These are phyloP conservation scores for Gelatoporia subvermispora DNA, from an alignment of 768 basidiomycete species.

Conservation along the genomic window DNA sequence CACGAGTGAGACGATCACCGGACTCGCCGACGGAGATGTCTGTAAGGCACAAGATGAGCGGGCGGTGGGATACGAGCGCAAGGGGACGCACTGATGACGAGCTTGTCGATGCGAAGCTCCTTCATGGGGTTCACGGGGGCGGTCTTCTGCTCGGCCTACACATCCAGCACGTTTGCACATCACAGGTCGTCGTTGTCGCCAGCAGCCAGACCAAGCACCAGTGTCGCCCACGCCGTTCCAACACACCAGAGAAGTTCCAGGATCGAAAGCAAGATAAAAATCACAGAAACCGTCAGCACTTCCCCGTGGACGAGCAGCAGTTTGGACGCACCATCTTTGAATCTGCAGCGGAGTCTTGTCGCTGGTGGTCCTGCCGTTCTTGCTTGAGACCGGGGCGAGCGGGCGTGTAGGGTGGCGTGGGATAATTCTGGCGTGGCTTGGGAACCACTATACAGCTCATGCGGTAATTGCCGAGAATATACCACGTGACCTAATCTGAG, in stretches of 20 bases:
- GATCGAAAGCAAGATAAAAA: not conserved
- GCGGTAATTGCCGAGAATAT: not conserved
- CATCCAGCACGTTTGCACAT: constrained; percentile 2
- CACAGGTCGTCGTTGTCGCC: not conserved
- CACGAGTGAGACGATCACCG: constrained; percentile 97
- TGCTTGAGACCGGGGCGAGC: not conserved
- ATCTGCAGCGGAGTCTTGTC: constrained; percentile 14
- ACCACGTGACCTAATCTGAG: not conserved
- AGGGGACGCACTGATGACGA: constrained; percentile 89
- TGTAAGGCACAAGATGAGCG: constrained; percentile 27
- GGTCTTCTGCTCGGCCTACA: constrained; percentile 83
- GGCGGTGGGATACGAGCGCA: not conserved
- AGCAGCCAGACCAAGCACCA: not conserved
- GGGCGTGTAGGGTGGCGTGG: not conserved
- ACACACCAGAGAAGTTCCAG: constrained; percentile 4
- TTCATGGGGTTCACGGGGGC: constrained; percentile 90
- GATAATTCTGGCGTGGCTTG: not conserved
- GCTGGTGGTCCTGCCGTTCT: constrained; percentile 10
- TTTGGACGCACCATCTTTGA: not conserved
- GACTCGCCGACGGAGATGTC: constrained; percentile 99
- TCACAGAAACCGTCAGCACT: constrained; percentile 1
- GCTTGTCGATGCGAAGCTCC: constrained; percentile 96
- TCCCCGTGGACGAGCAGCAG: too few species aligned
- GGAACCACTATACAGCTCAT: not conserved
- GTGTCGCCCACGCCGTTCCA: constrained; percentile 12